Base-by-base conservation (phyloP, 2,329 filamentous ascomycete genomes). In the Trichophyton simii region DNA sequence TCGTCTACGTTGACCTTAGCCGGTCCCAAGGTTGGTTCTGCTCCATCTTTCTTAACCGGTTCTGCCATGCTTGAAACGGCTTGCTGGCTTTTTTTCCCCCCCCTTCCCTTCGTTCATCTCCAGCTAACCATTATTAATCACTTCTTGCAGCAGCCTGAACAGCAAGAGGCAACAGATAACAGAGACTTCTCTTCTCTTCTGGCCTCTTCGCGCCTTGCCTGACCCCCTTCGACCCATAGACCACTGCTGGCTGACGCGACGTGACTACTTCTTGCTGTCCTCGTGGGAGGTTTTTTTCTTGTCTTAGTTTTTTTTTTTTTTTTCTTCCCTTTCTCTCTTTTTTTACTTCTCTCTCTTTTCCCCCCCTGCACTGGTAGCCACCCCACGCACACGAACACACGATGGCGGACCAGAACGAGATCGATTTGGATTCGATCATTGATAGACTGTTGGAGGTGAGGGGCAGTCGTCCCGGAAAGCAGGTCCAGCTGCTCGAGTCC, bases 361-460 rank as follows among this genome's bases (percentile, higher is more conserved):
- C 68, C 63, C 46, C 60, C 60, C 60, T 59, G 48, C 61, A 58
- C 63, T 66, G 65, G 63, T 60, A 63, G 63, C 60, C 61, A 20
- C 66, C 7, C 18, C 59, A 31, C 34, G 34, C 34, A 38, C 34
- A 38, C 28, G 3, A 9, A 38, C 34, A 58, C 59, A 55, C 48
- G 52, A 89, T 89, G 86, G 86, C 86, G 76, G 86, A 88, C 77
- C 79, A 84, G 73, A 83, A 90, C 79, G 92, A 97, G 79, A 89
- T 97, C 79, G 92, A 97, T 80, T 84, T 99, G 80, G 94, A 99
- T 79, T 96, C 91, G 72, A 96, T 97, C 86, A 97, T 99, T 82
- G 92, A 97, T 78, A 86, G 94, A 78, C 85, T 99, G 73, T 83
- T 97, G 73, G 94, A 99, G 80, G 94, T 97, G 74, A 88, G 94